phyloP scores from a whole-genome alignment of 192 early-diverging fungal genomes.

The Fimicolochytrium jonesii region DNA sequence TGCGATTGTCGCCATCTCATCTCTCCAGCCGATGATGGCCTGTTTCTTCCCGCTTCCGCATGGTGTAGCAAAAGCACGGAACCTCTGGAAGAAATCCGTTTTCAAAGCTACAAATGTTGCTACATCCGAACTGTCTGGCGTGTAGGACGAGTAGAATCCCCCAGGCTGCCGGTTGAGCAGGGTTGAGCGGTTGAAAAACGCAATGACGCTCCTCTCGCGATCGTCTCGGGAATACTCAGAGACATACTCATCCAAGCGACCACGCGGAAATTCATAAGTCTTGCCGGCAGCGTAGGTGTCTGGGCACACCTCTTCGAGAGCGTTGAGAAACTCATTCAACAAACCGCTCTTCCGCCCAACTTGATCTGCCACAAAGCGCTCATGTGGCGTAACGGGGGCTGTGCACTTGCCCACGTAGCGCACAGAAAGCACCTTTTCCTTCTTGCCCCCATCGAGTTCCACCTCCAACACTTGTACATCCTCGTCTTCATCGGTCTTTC shows the following conservation, averaged over 20 bases:
- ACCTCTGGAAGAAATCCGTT: background rate
- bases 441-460: too few relatives aligned
- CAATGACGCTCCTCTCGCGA: conserved; percentile 1
- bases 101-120: background rate
- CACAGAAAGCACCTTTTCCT: too few relatives aligned
- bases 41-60: too few relatives aligned
- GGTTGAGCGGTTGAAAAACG: background rate
- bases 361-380: background rate
- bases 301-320: background rate
- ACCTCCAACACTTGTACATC: too few relatives aligned
- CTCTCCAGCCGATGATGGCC: background rate
- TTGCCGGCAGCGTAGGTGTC: conserved; percentile 3
- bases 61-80: background rate
- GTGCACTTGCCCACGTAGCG: conserved; percentile 19
- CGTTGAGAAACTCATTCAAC: background rate
- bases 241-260: background rate
- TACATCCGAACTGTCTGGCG: background rate
- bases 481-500: background rate
- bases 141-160: background rate
- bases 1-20: background rate
- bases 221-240: background rate
- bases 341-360: conserved; percentile 2
- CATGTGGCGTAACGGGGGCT: background rate
- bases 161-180: background rate
- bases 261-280: background rate